A percentile compares a stretch with the other conserved stretches of the same genome.
These are phyloP conservation scores for Nepenthes alata DNA, from an alignment of 179 eudicot genomes.

Conservation along the genomic window DNA sequence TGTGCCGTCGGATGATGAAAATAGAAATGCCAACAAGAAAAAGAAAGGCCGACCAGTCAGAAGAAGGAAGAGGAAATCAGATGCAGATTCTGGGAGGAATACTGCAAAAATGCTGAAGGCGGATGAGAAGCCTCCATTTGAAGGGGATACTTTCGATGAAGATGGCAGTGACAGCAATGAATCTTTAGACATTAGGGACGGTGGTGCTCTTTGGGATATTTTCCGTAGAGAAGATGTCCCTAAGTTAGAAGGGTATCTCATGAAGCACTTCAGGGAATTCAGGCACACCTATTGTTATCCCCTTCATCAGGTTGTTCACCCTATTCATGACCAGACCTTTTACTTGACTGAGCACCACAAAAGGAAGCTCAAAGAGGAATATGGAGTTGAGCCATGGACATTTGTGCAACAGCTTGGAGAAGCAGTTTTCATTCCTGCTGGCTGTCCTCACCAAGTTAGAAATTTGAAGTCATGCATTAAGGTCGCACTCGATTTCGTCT, in stretches of 20 bases:
- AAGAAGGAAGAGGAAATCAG: conserved; percentile 14
- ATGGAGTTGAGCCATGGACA: conserved; percentile 41
- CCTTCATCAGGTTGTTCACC: conserved; percentile 44
- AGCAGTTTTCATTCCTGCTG: conserved; percentile 40
- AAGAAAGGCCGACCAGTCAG: conserved; percentile 18
- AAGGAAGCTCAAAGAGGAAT: conserved; percentile 39
- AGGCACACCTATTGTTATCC: conserved; percentile 46
- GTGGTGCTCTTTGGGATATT: conserved; percentile 69
- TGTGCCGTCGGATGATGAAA: conserved; percentile 8
- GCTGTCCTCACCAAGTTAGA: conserved; percentile 45
- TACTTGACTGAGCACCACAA: conserved; percentile 45
- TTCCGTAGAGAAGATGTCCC: conserved; percentile 65
- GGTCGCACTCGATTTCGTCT: conserved; percentile 42
- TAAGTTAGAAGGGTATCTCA: conserved; percentile 48
- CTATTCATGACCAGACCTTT: conserved; percentile 49
- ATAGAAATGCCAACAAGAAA: conserved; percentile 8
- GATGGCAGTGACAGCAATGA: conserved; percentile 8
- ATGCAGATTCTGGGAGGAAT: background rate
- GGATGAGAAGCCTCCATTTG: background rate
- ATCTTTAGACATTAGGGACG: conserved; percentile 20
- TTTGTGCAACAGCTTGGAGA: conserved; percentile 39
- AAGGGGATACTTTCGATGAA: conserved; percentile 3
- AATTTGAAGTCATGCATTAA: conserved; percentile 44
- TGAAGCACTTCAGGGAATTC: conserved; percentile 45
- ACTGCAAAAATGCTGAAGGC: background rate